Conservation (phyloP, 176 grass and related monocot species). For the Oryza punctata region DNA sequence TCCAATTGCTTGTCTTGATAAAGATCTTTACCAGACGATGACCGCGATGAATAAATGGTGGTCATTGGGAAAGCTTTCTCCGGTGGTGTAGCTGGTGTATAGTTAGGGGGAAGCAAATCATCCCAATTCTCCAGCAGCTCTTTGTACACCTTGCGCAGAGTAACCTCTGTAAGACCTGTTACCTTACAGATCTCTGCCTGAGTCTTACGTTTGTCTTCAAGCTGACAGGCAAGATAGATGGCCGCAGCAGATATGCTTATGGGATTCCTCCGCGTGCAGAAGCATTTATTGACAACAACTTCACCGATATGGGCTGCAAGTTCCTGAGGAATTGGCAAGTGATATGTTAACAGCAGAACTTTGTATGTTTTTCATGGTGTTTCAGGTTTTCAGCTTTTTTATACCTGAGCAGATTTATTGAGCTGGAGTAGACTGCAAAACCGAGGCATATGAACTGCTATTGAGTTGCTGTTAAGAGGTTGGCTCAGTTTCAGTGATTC, state of each 20-base stretch:
- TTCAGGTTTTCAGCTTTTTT: slow-evolving; percentile 9
- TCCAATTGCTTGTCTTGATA: slow-evolving; percentile 71
- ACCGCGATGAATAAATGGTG: slow-evolving; percentile 68
- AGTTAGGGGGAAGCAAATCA: slow-evolving; percentile 82
- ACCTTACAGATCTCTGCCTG: slow-evolving; percentile 99
- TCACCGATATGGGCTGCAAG: slow-evolving; percentile 94
- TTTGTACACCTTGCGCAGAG: slow-evolving; percentile 98
- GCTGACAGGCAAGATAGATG: slow-evolving; percentile 94
- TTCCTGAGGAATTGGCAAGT: slow-evolving; percentile 49
- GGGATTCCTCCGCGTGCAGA: slow-evolving; percentile 89
- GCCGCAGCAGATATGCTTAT: slow-evolving; percentile 99
- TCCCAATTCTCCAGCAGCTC: slow-evolving; percentile 97
- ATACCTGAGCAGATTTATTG: slow-evolving; percentile 99
- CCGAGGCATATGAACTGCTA: slow-evolving; percentile 96
- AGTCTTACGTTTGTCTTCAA: slow-evolving; percentile 96
- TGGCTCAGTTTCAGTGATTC: slow-evolving; percentile 94
- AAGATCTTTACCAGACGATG: slow-evolving; percentile 62
- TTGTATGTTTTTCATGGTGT: background rate
- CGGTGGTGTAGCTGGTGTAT: slow-evolving; percentile 84
- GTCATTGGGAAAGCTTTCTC: slow-evolving; percentile 94
- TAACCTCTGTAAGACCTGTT: slow-evolving; percentile 94
- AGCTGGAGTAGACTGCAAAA: slow-evolving; percentile 96
- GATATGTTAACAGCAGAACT: slow-evolving; percentile 8
- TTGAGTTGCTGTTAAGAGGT: slow-evolving; percentile 97
- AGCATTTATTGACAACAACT: slow-evolving; percentile 97